Evolutionary conservation across 202 grass and related monocot genomes (phyloP), one percentile per base, ranked within the genome.

Genomic region (Schoenoplectus tabernaemontani): DNA sequence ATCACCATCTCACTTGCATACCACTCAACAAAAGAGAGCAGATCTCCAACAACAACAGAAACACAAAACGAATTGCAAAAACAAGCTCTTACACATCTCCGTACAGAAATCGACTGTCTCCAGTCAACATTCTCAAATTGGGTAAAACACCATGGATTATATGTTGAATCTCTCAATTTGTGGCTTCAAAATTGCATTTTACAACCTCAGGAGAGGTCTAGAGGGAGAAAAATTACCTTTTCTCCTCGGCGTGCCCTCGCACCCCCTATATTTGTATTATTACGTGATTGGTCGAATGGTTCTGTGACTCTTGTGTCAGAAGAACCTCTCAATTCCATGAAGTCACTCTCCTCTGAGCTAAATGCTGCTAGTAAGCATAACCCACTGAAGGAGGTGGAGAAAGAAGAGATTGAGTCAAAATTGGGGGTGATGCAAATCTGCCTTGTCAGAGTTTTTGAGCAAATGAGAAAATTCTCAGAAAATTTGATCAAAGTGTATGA

Each of bases 111-210:
- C 16, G 79, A 51, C 9, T 85, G 84, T 64, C 87, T 93, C 30
- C 20, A 80, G 69, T 85, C 78, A 0, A 80, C 86, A 69, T 88
- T 93, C 54, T 46, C 84, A 60, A 78, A 66, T 73, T 90, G 91
- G 91, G 30, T 84, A 9, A 72, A 58, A 61, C 82, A 82, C 57
- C 89, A 88, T 75, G 86, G 77, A 85, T 48, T 48, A 80, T 93
- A 93, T 60, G 83, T 88, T 19, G 56, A 82, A 47, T 79, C 78
- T 24, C 84, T 93, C 34, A 57, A 87, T 59, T 79, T 71, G 16
- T 93, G 91, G 91, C 88, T 90, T 62, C 88, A 93, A 36, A 88
- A 80, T 44, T 90, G 88, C 4, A 82, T 93, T 42, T 20, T 83
- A 50, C 86, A 81, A 81, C 91, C 88, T 39, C 81, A 88, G 82